These are phyloP conservation scores for Exutisphaerella laricina DNA, from an alignment of 2,329 filamentous ascomycete species.

Conservation along the genomic window DNA sequence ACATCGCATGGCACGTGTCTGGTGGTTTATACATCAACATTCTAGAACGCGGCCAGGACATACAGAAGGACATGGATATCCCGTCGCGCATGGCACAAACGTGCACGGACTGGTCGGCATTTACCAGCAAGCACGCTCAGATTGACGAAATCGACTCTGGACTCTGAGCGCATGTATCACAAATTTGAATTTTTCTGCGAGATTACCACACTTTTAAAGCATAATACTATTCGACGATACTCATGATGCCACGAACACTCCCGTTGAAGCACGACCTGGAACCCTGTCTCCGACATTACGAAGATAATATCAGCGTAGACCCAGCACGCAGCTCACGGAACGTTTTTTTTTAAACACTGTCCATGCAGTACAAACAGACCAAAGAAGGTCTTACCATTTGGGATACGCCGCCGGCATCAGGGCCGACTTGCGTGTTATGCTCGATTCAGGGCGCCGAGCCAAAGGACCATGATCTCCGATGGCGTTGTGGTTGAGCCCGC, in stretches of 20 bases:
- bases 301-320: too few species aligned
- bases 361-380: too few species aligned
- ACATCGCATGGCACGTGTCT: constrained; percentile 34
- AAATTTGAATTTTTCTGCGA: too few species aligned
- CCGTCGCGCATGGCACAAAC: constrained; percentile 31
- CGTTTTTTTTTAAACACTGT: too few species aligned
- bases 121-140: constrained; percentile 23
- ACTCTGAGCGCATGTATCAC: too few species aligned
- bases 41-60: constrained; percentile 27
- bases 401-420: background rate
- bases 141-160: constrained; percentile 35
- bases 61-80: constrained; percentile 25
- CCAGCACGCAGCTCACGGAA: too few species aligned
- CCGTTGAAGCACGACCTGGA: too few species aligned
- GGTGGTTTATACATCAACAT: constrained; percentile 31
- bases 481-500: too few species aligned
- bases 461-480: background rate
- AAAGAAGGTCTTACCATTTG: too few species aligned
- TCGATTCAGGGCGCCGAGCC: background rate
- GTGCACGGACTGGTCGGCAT: constrained; percentile 33
- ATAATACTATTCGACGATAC: too few species aligned
- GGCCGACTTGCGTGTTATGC: background rate
- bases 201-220: background rate
- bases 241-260: too few species aligned
- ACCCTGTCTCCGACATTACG: too few species aligned